Percentiles rank a stretch among this genome's conserved stretches.
phyloP scores from a whole-genome alignment of 2,329 filamentous ascomycete species.

The Paecilomyces niveus region DNA sequence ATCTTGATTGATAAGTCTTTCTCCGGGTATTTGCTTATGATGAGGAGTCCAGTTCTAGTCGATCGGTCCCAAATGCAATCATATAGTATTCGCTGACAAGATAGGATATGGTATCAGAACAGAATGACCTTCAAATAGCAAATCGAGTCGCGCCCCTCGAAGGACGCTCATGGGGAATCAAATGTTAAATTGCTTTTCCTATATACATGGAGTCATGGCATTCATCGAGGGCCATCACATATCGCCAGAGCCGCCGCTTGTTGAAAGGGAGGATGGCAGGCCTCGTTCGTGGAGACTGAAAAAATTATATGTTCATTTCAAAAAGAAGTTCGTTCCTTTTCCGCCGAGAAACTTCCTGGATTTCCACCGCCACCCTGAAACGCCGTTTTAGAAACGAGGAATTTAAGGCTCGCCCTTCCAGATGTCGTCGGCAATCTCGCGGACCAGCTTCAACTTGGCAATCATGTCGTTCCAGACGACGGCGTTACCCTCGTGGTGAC shows the following conservation, averaged over 20 bases:
- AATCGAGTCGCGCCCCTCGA: background rate
- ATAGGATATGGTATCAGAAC: background rate
- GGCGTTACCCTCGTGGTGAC: conserved; percentile 65
- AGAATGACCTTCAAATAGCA: background rate
- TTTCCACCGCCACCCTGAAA: background rate
- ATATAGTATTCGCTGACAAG: background rate
- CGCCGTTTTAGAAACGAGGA: background rate
- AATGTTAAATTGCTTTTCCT: conserved; percentile 13
- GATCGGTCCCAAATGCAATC: no score
- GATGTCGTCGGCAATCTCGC: conserved; percentile 64
- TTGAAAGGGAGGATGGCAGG: conserved; percentile 7
- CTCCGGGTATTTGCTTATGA: no score
- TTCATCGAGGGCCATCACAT: conserved; percentile 5
- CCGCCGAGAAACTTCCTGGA: background rate
- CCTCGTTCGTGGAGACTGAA: background rate
- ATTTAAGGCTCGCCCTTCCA: conserved; percentile 53
- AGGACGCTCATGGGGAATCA: conserved; percentile 7
- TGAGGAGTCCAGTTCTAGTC: no score
- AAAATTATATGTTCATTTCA: background rate
- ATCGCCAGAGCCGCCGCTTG: conserved; percentile 1
- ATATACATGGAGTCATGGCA: conserved; percentile 9
- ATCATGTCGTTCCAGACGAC: conserved; percentile 64
- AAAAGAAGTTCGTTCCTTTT: background rate
- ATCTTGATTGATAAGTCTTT: no score
- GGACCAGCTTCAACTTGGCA: conserved; percentile 64